These are phyloP conservation scores for Chlorociboria aeruginascens DNA, from an alignment of 495 filamentous ascomycete species.

Conservation along the genomic window DNA sequence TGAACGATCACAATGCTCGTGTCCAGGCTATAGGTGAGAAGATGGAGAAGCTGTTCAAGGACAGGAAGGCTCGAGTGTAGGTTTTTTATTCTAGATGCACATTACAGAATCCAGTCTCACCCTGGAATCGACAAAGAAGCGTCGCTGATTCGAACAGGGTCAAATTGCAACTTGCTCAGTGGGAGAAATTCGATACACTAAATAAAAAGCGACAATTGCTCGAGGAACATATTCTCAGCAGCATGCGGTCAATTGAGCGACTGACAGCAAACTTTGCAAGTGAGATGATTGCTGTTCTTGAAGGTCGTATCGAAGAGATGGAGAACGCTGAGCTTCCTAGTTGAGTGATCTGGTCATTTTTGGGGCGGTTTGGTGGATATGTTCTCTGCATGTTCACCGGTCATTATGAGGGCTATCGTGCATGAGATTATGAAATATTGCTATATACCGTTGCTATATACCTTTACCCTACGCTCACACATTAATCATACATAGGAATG, in stretches of 20 bases:
- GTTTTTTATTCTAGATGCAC: background rate
- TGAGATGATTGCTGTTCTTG: constrained; percentile 12
- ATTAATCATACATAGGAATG: background rate
- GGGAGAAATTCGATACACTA: constrained; percentile 11
- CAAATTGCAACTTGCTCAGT: constrained; percentile 7
- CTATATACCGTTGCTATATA: constrained; percentile 11
- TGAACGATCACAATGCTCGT: constrained; percentile 13
- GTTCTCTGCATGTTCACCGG: background rate
- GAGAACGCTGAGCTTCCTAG: background rate
- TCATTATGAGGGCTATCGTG: background rate
- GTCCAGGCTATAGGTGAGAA: constrained; percentile 13
- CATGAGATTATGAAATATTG: background rate
- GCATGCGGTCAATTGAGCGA: constrained; percentile 12
- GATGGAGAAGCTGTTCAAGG: constrained; percentile 8
- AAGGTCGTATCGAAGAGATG: constrained; percentile 15
- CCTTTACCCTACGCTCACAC: background rate
- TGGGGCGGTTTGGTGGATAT: background rate
- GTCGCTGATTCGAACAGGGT: background rate
- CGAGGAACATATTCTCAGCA: constrained; percentile 12
- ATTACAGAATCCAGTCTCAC: background rate
- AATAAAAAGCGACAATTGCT: constrained; percentile 12
- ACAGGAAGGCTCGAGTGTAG: constrained; percentile 14
- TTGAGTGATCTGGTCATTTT: background rate
- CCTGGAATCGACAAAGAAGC: background rate
- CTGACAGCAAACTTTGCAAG: constrained; percentile 12